A percentile compares a stretch with the other conserved stretches of the same genome.
Evolutionary conservation across 805 yeast species (phyloP).

Genomic region (Tetrapisispora arboricola): DNA sequence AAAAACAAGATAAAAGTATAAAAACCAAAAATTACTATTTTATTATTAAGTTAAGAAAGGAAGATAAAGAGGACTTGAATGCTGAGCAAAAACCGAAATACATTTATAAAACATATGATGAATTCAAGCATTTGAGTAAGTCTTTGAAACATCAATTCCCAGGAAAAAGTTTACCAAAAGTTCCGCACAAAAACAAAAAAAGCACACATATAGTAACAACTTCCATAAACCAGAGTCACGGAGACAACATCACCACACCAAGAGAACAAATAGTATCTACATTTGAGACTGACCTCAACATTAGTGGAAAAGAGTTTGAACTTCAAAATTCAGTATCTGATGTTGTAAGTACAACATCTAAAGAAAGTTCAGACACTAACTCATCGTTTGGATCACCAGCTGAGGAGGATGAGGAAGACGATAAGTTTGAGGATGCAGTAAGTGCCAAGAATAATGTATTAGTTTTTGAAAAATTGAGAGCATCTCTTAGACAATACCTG

Average conservation of each 20-base stretch:
- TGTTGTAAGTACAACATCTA: background rate
- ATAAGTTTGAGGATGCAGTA: constrained; percentile 19
- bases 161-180: constrained; percentile 48
- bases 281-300: constrained; percentile 1
- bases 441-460: constrained; percentile 27
- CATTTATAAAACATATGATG: constrained; percentile 54
- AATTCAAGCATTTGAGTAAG: constrained; percentile 51
- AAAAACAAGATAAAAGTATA: background rate
- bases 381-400: background rate
- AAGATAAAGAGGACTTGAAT: constrained; percentile 16
- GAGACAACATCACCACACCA: background rate
- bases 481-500: constrained; percentile 68
- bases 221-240: too few relatives aligned
- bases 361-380: background rate
- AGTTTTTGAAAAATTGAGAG: constrained; percentile 65
- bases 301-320: background rate
- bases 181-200: constrained; percentile 46
- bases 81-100: constrained; percentile 25
- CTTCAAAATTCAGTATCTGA: background rate
- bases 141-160: constrained; percentile 51
- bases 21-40: constrained; percentile 29
- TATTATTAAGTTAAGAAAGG: constrained; percentile 37
- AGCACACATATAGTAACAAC: background rate
- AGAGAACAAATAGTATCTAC: constrained; percentile 24
- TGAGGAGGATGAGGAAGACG: constrained; percentile 4